Base-by-base conservation (phyloP, 805 yeast species). In the Cyberlindnera euphorbiae region DNA sequence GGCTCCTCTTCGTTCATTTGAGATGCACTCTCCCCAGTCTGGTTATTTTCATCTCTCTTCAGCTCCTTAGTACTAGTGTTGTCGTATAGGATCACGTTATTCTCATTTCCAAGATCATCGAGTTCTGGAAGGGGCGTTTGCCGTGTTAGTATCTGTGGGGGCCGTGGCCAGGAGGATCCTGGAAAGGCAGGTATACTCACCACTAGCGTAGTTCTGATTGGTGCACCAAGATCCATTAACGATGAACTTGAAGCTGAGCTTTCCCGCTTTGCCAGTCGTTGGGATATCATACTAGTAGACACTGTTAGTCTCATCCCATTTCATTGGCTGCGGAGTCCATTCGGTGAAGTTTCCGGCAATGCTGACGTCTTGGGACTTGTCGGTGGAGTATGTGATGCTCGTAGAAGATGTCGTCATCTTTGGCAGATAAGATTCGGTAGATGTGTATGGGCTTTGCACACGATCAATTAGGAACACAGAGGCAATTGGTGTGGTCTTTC, bases 301-400 rank as follows among this genome's bases (percentile, higher is more conserved):
- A 4, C 29, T 14, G 2, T 17, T 32, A 0, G 8, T 16, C 2
- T 14, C 13, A 26, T 48, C 42, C 28, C 30, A 48, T 1, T 17
- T 7, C 35, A 53, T 34, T 5, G 38, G 29, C 13, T 49, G 38
- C 4, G 55, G 47, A 5, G 42, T 31, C 69, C 69, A 64, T 9
- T 46, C 31, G 28, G 56, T 60, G 41, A 64, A 64, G 44, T 58
- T 59, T 4, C 68, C 69, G 10, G 69, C 69, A 32, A 64, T 49
- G 33, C 54, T 50, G 29, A 64, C 49, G 8, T 49, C 39, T 12
- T 29, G 30, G 4, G 42, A 18, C 11, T 38, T 24, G 36, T 41
- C 43, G 9, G 37, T 14, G 16, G 26, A 26, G 47, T 51, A 45
- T 13, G 30, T 34, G 26, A 49, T 43, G 8, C 27, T 31, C n/a